Base-by-base conservation (phyloP, 345 rosid species). In the Kandelia obovata region DNA sequence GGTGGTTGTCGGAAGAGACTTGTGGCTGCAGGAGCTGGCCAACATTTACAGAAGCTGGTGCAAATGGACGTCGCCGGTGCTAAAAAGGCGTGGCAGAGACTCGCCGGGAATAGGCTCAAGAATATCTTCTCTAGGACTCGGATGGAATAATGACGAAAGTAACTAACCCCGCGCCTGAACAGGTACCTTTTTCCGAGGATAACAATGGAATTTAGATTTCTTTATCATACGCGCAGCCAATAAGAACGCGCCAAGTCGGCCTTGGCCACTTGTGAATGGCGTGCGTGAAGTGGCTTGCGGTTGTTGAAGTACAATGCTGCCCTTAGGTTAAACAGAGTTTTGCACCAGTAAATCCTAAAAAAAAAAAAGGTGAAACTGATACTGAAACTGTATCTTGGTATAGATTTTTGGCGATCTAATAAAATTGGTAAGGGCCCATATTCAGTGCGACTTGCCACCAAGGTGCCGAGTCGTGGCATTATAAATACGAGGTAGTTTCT, bases 51-150 rank as follows among this genome's bases (percentile, higher is more conserved):
- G 67, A 65, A 60, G 49, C 73, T 91, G 30, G 69, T 77, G 75
- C 91, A 87, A 69, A 83, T 83, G 85, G 91, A 87, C 46, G 80
- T 91, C 28, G 37, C 83, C 73, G 91, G 97, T 31, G 91, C 89
- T 23, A 87, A 79, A 73, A 89, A 81, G 70, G 84, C 87, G 65
- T 55, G 81, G 58, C 91, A 83, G 75, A 87, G 83, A 82, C 89
- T 89, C 30, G 56, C 89, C 61, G 90, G 88, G 17, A 84, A 76
- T 73, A 78, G 83, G 60, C 76, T 91, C 11, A 87, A 81, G 83
- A 83, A 66, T 66, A 86, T 91, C 35, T 87, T 91, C 84, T 43
- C 81, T 65, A 70, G 89, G 83, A 73, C 78, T 62, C 82, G 95
- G 91, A 91, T 86, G 89, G 91, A 89, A 71, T 86, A 79, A 77